Conservation (phyloP, 768 basidiomycete genomes). For the Kwoniella dejecticola region DNA sequence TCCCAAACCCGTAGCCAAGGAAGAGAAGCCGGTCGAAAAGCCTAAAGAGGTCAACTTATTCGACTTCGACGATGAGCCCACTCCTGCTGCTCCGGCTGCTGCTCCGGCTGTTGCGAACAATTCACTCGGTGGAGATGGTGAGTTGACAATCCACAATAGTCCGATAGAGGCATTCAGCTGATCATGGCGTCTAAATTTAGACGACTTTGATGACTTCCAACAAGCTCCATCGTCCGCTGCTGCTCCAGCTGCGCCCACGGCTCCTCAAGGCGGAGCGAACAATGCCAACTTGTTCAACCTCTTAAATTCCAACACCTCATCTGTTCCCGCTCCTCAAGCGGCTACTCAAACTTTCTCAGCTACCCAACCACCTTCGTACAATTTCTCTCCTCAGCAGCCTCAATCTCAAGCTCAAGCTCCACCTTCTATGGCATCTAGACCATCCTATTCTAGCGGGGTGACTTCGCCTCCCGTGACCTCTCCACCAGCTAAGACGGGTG, state of each 20-base stretch:
- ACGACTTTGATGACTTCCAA: conserved; percentile 61
- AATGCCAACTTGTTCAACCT: conserved; percentile 52
- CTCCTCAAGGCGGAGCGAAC: conserved; percentile 26
- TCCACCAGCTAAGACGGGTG: conserved; percentile 7
- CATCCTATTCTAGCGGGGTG: conserved; percentile 46
- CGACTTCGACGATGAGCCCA: conserved; percentile 70
- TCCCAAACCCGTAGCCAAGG: conserved; percentile 35
- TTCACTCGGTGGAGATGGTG: conserved; percentile 47
- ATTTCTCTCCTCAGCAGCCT: conserved; percentile 10
- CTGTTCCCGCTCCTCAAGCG: conserved; percentile 25
- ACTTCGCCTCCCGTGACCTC: conserved; percentile 19
- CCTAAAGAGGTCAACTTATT: conserved; percentile 71
- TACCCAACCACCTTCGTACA: conserved; percentile 3
- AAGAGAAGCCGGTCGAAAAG: conserved; percentile 57
- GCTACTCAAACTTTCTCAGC: conserved; percentile 10
- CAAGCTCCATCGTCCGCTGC: conserved; percentile 42
- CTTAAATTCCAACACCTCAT: conserved; percentile 36
- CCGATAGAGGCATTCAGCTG: no score
- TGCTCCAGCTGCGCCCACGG: conserved; percentile 20
- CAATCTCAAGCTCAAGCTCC: conserved; percentile 37
- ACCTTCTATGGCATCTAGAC: conserved; percentile 60
- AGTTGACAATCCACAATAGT: conserved; percentile 5
- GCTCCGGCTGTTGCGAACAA: conserved; percentile 30
- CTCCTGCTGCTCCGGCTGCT: conserved; percentile 54
- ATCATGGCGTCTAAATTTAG: conserved; percentile 20